Conservation (phyloP, 2,329 filamentous ascomycete genomes). For the Sphaerulina vaccinii region DNA sequence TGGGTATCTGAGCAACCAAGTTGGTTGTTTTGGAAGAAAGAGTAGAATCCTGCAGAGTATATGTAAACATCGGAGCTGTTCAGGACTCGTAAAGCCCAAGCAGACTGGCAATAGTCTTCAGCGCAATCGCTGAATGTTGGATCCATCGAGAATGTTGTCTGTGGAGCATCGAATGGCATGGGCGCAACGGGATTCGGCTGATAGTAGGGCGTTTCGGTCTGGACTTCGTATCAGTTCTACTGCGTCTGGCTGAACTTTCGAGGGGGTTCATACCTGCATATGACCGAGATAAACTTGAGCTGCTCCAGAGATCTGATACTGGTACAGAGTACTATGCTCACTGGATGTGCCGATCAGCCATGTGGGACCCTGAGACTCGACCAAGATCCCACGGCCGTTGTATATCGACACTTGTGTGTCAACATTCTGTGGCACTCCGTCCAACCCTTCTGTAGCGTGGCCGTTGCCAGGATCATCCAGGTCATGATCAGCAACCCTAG, state of each 20-base stretch:
- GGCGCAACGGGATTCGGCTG: slow-evolving; percentile 76
- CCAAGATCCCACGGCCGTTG: slow-evolving; percentile 81
- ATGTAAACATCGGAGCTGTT: slow-evolving; percentile 56
- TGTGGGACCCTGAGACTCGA: slow-evolving; percentile 66
- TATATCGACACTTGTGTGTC: slow-evolving; percentile 79
- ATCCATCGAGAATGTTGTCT: slow-evolving; percentile 59
- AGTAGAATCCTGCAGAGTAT: slow-evolving; percentile 66
- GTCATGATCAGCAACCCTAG: slow-evolving; percentile 87
- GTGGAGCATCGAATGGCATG: slow-evolving; percentile 63
- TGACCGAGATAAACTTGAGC: too few species aligned
- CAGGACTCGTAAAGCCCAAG: slow-evolving; percentile 64
- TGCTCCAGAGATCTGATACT: slow-evolving; percentile 82
- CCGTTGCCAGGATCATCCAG: too few species aligned
- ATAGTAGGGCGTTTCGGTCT: slow-evolving; percentile 84
- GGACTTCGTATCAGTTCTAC: too few species aligned
- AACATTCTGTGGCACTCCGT: too few species aligned
- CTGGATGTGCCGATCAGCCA: slow-evolving; percentile 66
- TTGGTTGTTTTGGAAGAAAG: slow-evolving; percentile 65
- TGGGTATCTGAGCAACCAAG: slow-evolving; percentile 41
- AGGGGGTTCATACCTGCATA: too few species aligned
- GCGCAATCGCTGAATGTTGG: slow-evolving; percentile 58
- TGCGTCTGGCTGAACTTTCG: too few species aligned
- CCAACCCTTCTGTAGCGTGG: too few species aligned
- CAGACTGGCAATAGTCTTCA: slow-evolving; percentile 12
- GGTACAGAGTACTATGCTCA: slow-evolving; percentile 62